phyloP scores from a whole-genome alignment of 2,329 filamentous ascomycete species.

The Coleophoma cylindrospora region DNA sequence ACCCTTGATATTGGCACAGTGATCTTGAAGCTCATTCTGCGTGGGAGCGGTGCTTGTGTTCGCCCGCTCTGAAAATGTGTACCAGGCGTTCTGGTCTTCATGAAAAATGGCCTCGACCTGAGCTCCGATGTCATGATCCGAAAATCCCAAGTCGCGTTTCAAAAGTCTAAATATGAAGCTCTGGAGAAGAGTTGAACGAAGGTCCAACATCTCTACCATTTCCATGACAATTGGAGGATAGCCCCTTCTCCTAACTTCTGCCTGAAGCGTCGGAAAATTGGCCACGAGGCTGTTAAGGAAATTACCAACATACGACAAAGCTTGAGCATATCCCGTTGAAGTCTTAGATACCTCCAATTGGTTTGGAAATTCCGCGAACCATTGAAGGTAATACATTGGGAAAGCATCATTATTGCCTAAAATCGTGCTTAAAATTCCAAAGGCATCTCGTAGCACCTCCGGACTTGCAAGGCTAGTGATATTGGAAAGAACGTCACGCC shows the following conservation, averaged over 20 bases:
- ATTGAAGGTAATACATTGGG: constrained; percentile 31
- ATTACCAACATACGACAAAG: constrained; percentile 30
- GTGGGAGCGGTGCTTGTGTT: constrained; percentile 21
- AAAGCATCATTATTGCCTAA: constrained; percentile 40
- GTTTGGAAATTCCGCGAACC: constrained; percentile 44
- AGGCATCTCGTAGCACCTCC: constrained; percentile 19
- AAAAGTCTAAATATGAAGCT: constrained; percentile 47
- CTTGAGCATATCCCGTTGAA: constrained; percentile 27
- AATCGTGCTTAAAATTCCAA: constrained; percentile 34
- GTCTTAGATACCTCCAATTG: constrained; percentile 19
- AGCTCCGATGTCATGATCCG: constrained; percentile 27
- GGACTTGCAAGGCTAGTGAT: constrained; percentile 27
- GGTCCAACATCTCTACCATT: constrained; percentile 38
- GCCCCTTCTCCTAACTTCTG: constrained; percentile 29
- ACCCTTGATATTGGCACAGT: constrained; percentile 13
- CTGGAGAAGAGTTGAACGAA: constrained; percentile 48
- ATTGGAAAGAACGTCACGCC: constrained; percentile 18
- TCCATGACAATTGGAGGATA: constrained; percentile 55
- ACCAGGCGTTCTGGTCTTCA: constrained; percentile 28
- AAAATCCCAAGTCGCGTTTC: constrained; percentile 39
- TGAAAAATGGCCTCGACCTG: constrained; percentile 32
- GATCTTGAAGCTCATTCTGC: constrained; percentile 17
- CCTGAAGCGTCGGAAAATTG: constrained; percentile 33
- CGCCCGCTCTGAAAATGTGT: constrained; percentile 17
- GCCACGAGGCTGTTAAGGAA: constrained; percentile 39